These are phyloP conservation scores for Pinguiococcus pyrenoidosus DNA, from an alignment of 108 stramenopile species.

Conservation along the genomic window DNA sequence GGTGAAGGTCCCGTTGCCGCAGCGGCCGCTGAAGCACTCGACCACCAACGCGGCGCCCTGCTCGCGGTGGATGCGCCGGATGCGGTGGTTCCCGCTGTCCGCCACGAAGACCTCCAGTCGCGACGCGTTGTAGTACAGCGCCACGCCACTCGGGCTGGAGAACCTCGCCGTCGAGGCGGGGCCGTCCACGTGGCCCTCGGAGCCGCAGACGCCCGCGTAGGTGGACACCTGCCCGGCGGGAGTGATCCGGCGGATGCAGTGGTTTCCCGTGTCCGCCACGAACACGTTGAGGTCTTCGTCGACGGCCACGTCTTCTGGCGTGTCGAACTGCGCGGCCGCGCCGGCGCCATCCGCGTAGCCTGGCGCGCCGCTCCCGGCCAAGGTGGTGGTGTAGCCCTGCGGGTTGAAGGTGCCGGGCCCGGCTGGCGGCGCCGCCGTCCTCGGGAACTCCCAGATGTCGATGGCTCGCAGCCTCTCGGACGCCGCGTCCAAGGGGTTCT, in stretches of 20 bases:
- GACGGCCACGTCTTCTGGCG: constrained; percentile 55
- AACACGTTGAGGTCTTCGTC: constrained; percentile 65
- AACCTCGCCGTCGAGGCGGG: constrained; percentile 33
- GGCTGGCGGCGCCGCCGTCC: neutral
- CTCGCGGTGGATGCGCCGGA: constrained; percentile 29
- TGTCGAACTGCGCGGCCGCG: constrained; percentile 45
- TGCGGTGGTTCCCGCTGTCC: constrained; percentile 55
- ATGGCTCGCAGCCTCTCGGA: too few species aligned
- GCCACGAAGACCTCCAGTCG: constrained; percentile 40
- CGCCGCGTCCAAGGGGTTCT: too few species aligned
- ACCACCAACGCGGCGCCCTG: neutral
- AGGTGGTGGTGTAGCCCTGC: constrained; percentile 26
- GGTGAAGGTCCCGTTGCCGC: constrained; percentile 11
- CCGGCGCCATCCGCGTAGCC: constrained; percentile 51
- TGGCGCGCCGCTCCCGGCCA: constrained; percentile 28
- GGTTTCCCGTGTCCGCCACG: constrained; percentile 72
- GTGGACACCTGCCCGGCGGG: constrained; percentile 47
- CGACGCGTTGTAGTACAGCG: constrained; percentile 40
- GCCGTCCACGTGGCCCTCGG: constrained; percentile 19
- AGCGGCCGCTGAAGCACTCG: constrained; percentile 46
- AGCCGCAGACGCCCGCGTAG: constrained; percentile 46
- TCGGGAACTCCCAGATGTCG: neutral
- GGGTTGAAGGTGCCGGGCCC: constrained; percentile 25
- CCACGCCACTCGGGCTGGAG: constrained; percentile 51
- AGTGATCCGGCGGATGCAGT: constrained; percentile 52